Evolutionary conservation across 257 asterid genomes (phyloP).

Genomic region (Ocimum tenuiflorum): DNA sequence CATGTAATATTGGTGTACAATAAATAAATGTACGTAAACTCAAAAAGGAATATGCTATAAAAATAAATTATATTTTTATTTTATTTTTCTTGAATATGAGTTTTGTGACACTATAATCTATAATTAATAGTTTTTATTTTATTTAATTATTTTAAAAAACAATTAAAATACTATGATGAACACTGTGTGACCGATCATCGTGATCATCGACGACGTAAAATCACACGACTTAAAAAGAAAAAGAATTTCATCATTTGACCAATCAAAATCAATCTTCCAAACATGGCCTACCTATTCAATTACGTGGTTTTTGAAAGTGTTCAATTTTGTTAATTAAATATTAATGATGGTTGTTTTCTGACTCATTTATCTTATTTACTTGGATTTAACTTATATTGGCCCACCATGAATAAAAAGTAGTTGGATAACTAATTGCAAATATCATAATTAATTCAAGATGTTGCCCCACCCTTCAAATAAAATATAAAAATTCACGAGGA

Average conservation of each 20-base stretch:
- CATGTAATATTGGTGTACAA: too few species aligned
- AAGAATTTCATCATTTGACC: neutral
- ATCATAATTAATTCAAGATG: neutral
- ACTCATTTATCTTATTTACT: neutral
- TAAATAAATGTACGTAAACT: too few species aligned
- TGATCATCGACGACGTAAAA: too few species aligned
- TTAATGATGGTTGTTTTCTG: neutral
- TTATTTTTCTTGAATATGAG: too few species aligned
- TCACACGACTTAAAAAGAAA: neutral
- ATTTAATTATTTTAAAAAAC: too few species aligned
- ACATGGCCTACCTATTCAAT: neutral
- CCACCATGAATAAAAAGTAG: conserved; percentile 5
- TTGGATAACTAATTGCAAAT: conserved; percentile 15
- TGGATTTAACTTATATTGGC: neutral
- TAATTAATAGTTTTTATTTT: too few species aligned
- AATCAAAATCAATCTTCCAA: conserved; percentile 2
- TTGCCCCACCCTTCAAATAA: neutral
- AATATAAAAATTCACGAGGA: neutral
- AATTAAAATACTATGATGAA: too few species aligned
- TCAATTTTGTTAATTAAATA: neutral
- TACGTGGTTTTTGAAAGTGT: neutral
- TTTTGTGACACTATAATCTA: too few species aligned
- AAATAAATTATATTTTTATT: too few species aligned
- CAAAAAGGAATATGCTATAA: too few species aligned
- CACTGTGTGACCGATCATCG: too few species aligned